phyloP scores from a whole-genome alignment of 495 filamentous ascomycete species.

The Hypoxylon rickii region DNA sequence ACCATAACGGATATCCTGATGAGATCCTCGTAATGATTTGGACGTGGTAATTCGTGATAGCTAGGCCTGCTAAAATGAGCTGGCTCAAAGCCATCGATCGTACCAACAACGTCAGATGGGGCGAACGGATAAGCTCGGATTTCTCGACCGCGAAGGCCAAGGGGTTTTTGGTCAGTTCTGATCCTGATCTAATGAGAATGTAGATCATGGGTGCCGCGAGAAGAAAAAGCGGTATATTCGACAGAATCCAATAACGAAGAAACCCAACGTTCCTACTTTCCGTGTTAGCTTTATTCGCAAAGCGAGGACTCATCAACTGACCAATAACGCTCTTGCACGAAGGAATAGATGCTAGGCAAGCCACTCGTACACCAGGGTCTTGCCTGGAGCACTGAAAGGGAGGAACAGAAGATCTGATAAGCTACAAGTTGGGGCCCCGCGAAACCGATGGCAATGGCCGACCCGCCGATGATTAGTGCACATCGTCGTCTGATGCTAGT shows the following conservation, averaged over 20 bases:
- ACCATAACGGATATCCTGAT: constrained; percentile 89
- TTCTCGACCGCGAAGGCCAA: constrained; percentile 11
- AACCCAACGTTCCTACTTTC: constrained; percentile 77
- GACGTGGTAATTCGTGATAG: constrained; percentile 81
- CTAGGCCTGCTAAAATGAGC: constrained; percentile 69
- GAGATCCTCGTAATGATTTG: constrained; percentile 91
- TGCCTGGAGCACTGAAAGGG: constrained; percentile 23
- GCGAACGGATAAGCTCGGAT: neutral
- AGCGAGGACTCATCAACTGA: constrained; percentile 38
- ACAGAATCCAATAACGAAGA: constrained; percentile 85
- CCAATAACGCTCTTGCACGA: constrained; percentile 91
- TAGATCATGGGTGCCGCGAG: constrained; percentile 78
- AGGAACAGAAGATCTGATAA: constrained; percentile 70
- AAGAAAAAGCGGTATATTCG: constrained; percentile 87
- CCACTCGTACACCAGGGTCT: constrained; percentile 75
- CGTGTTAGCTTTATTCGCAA: constrained; percentile 12
- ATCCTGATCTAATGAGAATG: constrained; percentile 66
- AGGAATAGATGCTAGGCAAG: constrained; percentile 86
- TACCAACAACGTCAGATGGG: constrained; percentile 37
- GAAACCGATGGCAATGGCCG: constrained; percentile 67
- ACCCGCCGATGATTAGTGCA: constrained; percentile 65
- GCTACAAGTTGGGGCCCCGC: constrained; percentile 75
- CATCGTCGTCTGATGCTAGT: constrained; percentile 52
- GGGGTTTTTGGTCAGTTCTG: constrained; percentile 48
- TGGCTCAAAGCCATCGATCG: constrained; percentile 72